These are phyloP conservation scores for Gossypium bickii DNA, from an alignment of 345 rosid species.

Conservation along the genomic window DNA sequence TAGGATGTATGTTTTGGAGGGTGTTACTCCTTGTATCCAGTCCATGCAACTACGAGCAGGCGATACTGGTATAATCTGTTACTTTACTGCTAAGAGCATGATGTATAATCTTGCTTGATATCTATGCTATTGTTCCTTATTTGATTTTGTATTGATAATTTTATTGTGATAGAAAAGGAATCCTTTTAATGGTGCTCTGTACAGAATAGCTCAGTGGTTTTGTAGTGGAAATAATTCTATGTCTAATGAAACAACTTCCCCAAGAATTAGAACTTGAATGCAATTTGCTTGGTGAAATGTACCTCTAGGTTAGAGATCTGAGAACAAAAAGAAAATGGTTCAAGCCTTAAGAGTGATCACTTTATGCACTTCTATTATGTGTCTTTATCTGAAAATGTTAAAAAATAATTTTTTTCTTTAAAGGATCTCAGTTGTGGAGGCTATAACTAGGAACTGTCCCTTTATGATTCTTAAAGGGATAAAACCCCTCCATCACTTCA, in stretches of 20 bases:
- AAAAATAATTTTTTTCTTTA: background rate
- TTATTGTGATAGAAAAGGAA: background rate
- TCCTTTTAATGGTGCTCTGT: background rate
- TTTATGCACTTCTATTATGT: background rate
- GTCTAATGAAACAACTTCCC: background rate
- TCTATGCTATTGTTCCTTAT: background rate
- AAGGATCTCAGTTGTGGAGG: background rate
- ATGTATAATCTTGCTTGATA: background rate
- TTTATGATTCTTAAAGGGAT: background rate
- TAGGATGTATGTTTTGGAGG: conserved; percentile 96
- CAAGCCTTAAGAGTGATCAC: background rate
- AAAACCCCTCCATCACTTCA: background rate
- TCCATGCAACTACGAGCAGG: conserved; percentile 87
- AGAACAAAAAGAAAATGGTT: background rate
- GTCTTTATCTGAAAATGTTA: background rate
- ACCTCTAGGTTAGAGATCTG: background rate
- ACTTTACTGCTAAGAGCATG: background rate
- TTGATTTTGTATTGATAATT: background rate
- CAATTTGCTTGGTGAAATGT: background rate
- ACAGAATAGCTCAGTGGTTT: background rate
- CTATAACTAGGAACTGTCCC: background rate
- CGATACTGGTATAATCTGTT: conserved; percentile 62
- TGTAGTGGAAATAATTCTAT: background rate
- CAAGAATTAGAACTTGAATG: background rate
- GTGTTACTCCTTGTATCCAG: conserved; percentile 97